Evolutionary conservation across 768 basidiomycete genomes (phyloP).

Genomic region (Trametes meyenii): DNA sequence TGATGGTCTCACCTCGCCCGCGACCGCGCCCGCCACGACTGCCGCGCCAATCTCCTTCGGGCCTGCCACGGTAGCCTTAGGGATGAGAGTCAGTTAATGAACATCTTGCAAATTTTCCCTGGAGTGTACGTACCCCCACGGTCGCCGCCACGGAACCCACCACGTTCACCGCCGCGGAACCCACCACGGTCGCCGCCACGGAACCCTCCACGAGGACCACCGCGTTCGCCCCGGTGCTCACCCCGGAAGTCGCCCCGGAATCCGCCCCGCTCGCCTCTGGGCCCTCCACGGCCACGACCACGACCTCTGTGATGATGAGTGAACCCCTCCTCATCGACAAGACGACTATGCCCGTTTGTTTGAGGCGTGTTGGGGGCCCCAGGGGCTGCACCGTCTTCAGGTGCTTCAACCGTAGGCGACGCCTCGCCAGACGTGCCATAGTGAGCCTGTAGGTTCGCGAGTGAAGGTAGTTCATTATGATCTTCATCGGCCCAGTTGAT

Average conservation of each 20-base stretch:
- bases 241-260: conserved; percentile 33
- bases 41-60: conserved; percentile 36
- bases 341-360: conserved; percentile 29
- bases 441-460: conserved; percentile 73
- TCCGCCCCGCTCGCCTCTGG: conserved; percentile 32
- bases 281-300: conserved; percentile 37
- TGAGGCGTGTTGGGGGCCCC: conserved; percentile 30
- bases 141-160: conserved; percentile 9
- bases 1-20: conserved; percentile 31
- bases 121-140: neutral
- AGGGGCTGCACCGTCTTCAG: conserved; percentile 37
- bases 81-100: neutral
- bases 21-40: conserved; percentile 36
- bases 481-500: conserved; percentile 87
- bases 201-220: conserved; percentile 32
- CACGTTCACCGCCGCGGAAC: conserved; percentile 18
- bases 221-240: conserved; percentile 34
- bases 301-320: conserved; percentile 37
- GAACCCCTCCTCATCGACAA: conserved; percentile 66
- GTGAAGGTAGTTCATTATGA: conserved; percentile 76
- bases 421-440: conserved; percentile 75
- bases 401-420: conserved; percentile 53
- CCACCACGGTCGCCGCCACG: conserved; percentile 28
- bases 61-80: conserved; percentile 30
- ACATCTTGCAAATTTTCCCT: neutral